These are phyloP conservation scores for Termitomyces sp. DNA, from an alignment of 768 basidiomycete genomes.

Conservation along the genomic window DNA sequence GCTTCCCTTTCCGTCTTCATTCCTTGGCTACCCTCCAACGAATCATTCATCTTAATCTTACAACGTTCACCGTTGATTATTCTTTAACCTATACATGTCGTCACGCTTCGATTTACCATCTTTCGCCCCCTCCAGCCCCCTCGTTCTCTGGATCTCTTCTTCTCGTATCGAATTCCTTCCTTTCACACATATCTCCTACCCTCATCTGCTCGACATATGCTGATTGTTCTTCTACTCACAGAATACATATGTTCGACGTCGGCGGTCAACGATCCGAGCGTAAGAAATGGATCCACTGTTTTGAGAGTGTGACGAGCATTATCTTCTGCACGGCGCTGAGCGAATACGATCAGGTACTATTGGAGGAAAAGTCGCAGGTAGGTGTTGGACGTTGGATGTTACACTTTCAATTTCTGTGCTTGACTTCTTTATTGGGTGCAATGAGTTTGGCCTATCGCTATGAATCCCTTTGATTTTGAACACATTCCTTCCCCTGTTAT, in stretches of 20 bases:
- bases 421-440: not conserved
- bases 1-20: not conserved
- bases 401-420: not conserved
- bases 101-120: no score
- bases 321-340: conserved; percentile 64
- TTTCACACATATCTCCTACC: no score
- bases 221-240: conserved; percentile 8
- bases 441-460: no score
- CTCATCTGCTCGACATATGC: not conserved
- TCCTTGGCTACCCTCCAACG: not conserved
- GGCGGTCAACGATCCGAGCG: conserved; percentile 77
- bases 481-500: not conserved
- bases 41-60: not conserved
- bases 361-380: conserved; percentile 68
- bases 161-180: not conserved
- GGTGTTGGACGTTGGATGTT: conserved; percentile 8
- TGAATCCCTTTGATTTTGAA: no score
- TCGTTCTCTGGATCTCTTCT: not conserved
- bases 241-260: conserved; percentile 72
- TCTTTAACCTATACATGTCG: no score
- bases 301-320: conserved; percentile 49
- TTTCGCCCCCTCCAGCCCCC: no score
- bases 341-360: conserved; percentile 71
- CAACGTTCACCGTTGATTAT: not conserved
- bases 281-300: conserved; percentile 64